phyloP scores from a whole-genome alignment of 257 asterid species.

The Solanum verrucosum region DNA sequence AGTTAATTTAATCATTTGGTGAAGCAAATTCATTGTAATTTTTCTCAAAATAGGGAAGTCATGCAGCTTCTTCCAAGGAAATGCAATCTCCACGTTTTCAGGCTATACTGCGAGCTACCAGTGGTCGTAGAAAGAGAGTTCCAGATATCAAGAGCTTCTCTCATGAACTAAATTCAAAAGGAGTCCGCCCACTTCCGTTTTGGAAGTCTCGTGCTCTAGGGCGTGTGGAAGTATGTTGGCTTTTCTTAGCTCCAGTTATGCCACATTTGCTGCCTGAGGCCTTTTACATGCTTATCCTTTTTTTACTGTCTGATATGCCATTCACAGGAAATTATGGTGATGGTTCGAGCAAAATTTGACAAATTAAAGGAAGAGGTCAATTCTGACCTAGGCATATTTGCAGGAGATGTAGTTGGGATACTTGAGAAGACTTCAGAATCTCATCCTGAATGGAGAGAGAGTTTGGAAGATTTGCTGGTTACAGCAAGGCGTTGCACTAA shows the following conservation, averaged over 20 bases:
- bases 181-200: conserved; percentile 86
- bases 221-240: conserved; percentile 65
- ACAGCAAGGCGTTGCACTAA: conserved; percentile 76
- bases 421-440: conserved; percentile 65
- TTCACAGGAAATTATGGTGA: conserved; percentile 66
- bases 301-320: conserved; percentile 4
- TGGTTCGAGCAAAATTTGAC: conserved; percentile 75
- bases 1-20: background rate
- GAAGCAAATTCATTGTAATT: background rate
- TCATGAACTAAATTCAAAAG: conserved; percentile 90
- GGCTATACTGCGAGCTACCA: conserved; percentile 79
- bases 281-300: conserved; percentile 4
- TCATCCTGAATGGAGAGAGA: conserved; percentile 59
- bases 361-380: conserved; percentile 78
- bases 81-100: conserved; percentile 95
- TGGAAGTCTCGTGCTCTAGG: conserved; percentile 96
- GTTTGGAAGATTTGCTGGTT: conserved; percentile 77
- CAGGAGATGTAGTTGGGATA: conserved; percentile 79
- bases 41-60: conserved; percentile 54
- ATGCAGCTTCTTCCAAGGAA: conserved; percentile 74
- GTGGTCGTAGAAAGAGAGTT: conserved; percentile 57
- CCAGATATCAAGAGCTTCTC: conserved; percentile 89
- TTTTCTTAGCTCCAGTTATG: conserved; percentile 9
- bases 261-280: background rate
- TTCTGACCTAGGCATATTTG: conserved; percentile 74